A percentile compares a stretch with the other conserved stretches of the same genome.
Evolutionary conservation across 208 protist species (phyloP).

Genomic region (Acanthamoeba rhysodes): DNA sequence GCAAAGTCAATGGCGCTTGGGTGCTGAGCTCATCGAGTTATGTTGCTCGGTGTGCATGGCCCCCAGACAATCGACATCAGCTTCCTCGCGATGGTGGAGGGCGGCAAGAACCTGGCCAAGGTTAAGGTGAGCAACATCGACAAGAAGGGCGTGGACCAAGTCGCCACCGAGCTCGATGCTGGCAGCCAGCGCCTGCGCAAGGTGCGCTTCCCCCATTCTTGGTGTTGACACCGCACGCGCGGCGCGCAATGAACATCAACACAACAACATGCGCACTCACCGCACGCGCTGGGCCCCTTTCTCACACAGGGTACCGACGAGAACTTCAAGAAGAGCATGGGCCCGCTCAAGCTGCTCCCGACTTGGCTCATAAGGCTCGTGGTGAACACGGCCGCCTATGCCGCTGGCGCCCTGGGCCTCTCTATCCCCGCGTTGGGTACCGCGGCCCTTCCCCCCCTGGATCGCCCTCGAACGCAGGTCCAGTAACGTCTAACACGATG

Average conservation of each 20-base stretch:
- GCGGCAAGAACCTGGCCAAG: constrained; percentile 71
- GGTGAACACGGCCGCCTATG: constrained; percentile 39
- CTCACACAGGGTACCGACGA: neutral
- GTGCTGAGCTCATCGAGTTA: neutral
- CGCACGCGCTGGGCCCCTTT: too few relatives aligned
- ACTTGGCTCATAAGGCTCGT: constrained; percentile 51
- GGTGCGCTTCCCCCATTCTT: neutral
- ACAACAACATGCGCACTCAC: too few relatives aligned
- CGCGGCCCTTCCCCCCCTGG: too few relatives aligned
- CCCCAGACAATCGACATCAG: constrained; percentile 73
- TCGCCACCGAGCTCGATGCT: constrained; percentile 14
- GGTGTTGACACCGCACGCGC: neutral
- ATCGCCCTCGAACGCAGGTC: too few relatives aligned
- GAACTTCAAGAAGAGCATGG: constrained; percentile 75
- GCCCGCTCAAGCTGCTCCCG: constrained; percentile 56
- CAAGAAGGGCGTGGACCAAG: constrained; percentile 10
- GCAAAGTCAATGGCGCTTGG: too few relatives aligned
- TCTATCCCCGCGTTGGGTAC: constrained; percentile 50
- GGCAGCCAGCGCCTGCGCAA: constrained; percentile 66
- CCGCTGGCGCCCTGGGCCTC: constrained; percentile 32
- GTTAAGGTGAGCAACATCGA: constrained; percentile 60
- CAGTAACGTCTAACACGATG: too few relatives aligned
- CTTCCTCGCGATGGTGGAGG: constrained; percentile 66
- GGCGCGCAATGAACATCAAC: too few relatives aligned
- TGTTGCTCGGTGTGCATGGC: neutral